Conservation (phyloP, 768 basidiomycete species). For the Pleurotus tuoliensis region DNA sequence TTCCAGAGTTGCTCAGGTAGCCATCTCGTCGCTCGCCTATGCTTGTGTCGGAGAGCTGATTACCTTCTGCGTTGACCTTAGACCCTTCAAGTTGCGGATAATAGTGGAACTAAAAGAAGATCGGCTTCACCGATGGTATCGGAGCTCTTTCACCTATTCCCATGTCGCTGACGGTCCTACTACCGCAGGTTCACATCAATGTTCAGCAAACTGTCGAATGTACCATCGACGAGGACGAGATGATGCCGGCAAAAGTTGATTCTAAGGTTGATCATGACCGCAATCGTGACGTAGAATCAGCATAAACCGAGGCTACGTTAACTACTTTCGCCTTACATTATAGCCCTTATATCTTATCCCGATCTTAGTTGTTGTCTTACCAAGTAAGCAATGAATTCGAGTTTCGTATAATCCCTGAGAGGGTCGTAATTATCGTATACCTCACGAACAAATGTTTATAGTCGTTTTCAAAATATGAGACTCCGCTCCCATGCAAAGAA, state of each 20-base stretch:
- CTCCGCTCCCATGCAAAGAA: too few species aligned
- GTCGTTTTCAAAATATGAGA: too few species aligned
- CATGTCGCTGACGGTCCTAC: too few species aligned
- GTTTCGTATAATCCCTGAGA: too few species aligned
- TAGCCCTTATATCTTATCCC: too few species aligned
- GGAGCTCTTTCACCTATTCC: not conserved
- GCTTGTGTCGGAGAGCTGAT: not conserved
- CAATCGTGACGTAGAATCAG: too few species aligned
- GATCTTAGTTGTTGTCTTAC: too few species aligned
- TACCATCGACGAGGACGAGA: not conserved
- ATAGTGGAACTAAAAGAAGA: not conserved
- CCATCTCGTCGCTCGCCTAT: not conserved
- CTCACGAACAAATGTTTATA: too few species aligned
- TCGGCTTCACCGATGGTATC: not conserved
- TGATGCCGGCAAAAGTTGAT: not conserved
- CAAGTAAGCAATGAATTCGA: too few species aligned
- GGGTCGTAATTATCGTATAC: too few species aligned
- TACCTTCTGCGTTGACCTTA: not conserved
- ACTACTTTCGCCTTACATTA: not conserved
- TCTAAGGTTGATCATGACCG: too few species aligned
- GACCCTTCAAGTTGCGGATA: not conserved
- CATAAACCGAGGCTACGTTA: too few species aligned
- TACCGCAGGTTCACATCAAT: constrained; percentile 7
- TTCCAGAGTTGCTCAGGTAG: constrained; percentile 4
- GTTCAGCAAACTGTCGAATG: constrained; percentile 6